Evolutionary conservation across 1,284 basidiomycete genomes (phyloP), one percentile per base, ranked within the genome.

Genomic region (Marasmius fiardii): DNA sequence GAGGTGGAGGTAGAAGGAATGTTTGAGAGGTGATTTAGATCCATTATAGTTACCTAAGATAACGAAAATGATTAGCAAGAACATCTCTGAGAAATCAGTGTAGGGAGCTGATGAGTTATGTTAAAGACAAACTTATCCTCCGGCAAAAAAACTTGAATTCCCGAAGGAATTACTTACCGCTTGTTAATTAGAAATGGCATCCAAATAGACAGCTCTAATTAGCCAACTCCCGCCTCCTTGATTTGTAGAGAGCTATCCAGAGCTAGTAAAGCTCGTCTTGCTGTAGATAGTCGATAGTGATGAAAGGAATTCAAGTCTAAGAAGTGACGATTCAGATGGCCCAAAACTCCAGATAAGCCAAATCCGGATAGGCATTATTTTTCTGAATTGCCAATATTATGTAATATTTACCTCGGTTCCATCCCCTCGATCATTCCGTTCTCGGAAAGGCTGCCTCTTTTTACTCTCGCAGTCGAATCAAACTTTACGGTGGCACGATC

Each of bases 91-190:
- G 47, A 31, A 49, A 11, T 5, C 20, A 26, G 47, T 16, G 23
- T 20, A 16, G 24, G 16, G 24, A 33, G 26, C 28, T 31, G 26
- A 33, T 49, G 28, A 47, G 31, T 49, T 49, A 49, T 49, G 47
- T 49, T 11, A 49, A 31, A 18, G 26, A 33, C 26, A 31, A 31
- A 49, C 47, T 49, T 49, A 49, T 49, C 47, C 47, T 31, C 47
- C 47, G 47, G 47, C 47, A 31, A 49, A 31, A 24, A 49, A 33
- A 49, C 44, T 45, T 45, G 31, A 49, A 31, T 49, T 49, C 47
- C 47, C 24, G 47, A 31, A 33, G 47, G 47, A 49, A n/a, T 31
- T 49, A 49, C 47, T 49, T 31, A 49, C 47, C 47, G 26, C 23
- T 26, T 26, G n/a, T 23, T 18, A 26, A 31, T 5, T 12, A 44